Evolutionary conservation across 352 stramenopile genomes (phyloP), one percentile per base, ranked within the genome.

Genomic region (Pythium scleroteichum): DNA sequence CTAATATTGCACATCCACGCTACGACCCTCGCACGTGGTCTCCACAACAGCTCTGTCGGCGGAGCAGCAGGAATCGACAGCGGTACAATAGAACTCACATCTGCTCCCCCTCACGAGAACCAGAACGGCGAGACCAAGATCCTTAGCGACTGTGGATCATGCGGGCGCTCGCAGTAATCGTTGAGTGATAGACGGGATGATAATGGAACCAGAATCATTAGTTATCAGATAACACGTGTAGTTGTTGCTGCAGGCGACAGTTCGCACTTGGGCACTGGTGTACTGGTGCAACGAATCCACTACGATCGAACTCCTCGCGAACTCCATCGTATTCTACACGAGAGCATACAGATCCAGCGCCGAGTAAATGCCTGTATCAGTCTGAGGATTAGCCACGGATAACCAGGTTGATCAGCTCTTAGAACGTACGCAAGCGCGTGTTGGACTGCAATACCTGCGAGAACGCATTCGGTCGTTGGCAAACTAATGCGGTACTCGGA

Each of bases 1-100:
- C 62, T 92, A 39, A 59, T 94, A 19, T 59, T 91, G 9, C 68
- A 70, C 23, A 86, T 94, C 55, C 84, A 94, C 62, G 73, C 66
- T 1, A 66, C 71, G 12, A 65, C 55, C 14, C 59, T 85, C 13
- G 68, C 73, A 2, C 70, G 76, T 4, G 68, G 52, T 3, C 27
- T 66, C 14, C 35, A 57, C 19, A 26, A 22, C 17, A 39, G 24
- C 9, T 13, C 14, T 10, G 16, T 27, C 20, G 23, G 8, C 4
- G 39, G 12, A 7, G 46, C 14, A 17, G 41, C n/a, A 20, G 55
- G 39, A 23, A 45, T 19, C 4, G 17, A 5, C 3, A n/a, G 29
- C 4, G 48, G 19, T 10, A 66, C 52, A 22, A 66, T 71, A 13
- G 52, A 57, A 27, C 64, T 71, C 51, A 66, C 47, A 47, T 41